Evolutionary conservation across 148 eudicot species (phyloP).

Genomic region (Heliamphora exappendiculata): DNA sequence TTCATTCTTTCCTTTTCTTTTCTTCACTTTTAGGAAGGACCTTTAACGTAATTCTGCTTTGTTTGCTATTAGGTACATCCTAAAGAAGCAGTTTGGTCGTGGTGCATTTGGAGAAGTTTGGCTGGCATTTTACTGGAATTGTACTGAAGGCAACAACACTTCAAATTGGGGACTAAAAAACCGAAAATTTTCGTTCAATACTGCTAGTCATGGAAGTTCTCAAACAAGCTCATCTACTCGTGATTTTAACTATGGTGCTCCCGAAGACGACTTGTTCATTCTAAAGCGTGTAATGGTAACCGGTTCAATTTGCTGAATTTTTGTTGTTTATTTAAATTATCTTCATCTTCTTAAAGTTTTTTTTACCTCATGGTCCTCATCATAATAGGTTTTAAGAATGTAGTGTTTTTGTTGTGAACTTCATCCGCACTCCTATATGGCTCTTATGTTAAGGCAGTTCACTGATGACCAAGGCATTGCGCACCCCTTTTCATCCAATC

Average conservation of each 20-base stretch:
- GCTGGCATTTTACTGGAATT: slow-evolving; percentile 96
- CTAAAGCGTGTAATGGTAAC: slow-evolving; percentile 94
- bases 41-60: background rate
- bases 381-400: background rate
- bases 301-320: background rate
- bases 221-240: slow-evolving; percentile 25
- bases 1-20: background rate
- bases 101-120: slow-evolving; percentile 99
- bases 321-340: background rate
- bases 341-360: background rate
- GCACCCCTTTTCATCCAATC: background rate
- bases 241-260: slow-evolving; percentile 31
- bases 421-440: background rate
- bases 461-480: background rate
- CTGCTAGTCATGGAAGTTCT: slow-evolving; percentile 23
- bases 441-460: background rate
- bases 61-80: slow-evolving; percentile 50
- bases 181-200: slow-evolving; percentile 26
- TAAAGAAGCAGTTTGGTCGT: slow-evolving; percentile 78
- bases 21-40: background rate
- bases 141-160: slow-evolving; percentile 39
- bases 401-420: background rate
- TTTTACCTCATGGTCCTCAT: background rate
- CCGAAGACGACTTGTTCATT: slow-evolving; percentile 54
- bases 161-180: slow-evolving; percentile 29